Percentiles rank a stretch among this genome's conserved stretches.
Conservation (phyloP, 257 asterid genomes). For the Gentiana dahurica region DNA sequence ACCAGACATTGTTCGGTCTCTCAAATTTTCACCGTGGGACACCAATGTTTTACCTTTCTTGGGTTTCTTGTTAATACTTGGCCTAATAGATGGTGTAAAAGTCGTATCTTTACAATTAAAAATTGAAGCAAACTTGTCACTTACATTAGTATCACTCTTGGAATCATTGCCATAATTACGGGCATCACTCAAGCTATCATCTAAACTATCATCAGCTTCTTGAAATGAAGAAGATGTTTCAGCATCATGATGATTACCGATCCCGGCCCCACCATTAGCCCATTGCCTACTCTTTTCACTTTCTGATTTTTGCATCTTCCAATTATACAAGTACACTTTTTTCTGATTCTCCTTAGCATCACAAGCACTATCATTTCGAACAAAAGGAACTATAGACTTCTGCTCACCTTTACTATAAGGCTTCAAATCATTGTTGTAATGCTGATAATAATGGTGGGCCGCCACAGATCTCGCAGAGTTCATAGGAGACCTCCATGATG, state of each 20-base stretch:
- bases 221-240: slow-evolving; percentile 39
- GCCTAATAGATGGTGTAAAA: slow-evolving; percentile 52
- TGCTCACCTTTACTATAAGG: slow-evolving; percentile 8
- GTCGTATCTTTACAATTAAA: slow-evolving; percentile 50
- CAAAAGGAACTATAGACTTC: slow-evolving; percentile 6
- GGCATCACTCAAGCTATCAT: slow-evolving; percentile 51
- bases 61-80: slow-evolving; percentile 45
- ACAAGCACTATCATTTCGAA: slow-evolving; percentile 5
- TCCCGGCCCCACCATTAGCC: slow-evolving; percentile 32
- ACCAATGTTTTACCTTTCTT: slow-evolving; percentile 33
- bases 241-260: slow-evolving; percentile 19
- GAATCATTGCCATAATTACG: slow-evolving; percentile 62
- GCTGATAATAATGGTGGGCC: slow-evolving; percentile 46
- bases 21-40: slow-evolving; percentile 41
- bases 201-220: slow-evolving; percentile 38
- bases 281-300: slow-evolving; percentile 52
- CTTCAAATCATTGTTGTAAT: slow-evolving; percentile 25
- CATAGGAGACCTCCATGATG: slow-evolving; percentile 77
- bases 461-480: slow-evolving; percentile 66
- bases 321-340: slow-evolving; percentile 67
- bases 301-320: slow-evolving; percentile 79
- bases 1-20: slow-evolving; percentile 30
- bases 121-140: slow-evolving; percentile 45
- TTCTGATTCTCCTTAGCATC: slow-evolving; percentile 31
- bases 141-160: slow-evolving; percentile 60